Conservation (phyloP, 495 filamentous ascomycete genomes). For the Penicillium turbatum region DNA sequence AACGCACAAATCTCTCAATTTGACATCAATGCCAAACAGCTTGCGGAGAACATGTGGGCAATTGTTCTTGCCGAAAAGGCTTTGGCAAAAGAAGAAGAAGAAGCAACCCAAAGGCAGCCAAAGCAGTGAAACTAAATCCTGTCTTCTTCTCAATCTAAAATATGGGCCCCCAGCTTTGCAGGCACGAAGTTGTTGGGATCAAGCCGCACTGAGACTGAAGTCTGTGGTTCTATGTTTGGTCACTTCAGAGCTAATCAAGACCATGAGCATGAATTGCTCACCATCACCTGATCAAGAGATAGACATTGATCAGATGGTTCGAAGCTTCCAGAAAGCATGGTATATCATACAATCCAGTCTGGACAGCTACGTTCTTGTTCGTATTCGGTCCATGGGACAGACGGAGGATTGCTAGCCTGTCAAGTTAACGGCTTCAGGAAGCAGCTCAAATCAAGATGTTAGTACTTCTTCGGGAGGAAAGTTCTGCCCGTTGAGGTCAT, state of each 20-base stretch:
- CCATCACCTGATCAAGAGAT: not conserved
- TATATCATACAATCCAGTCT: not conserved
- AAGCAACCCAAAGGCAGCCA: conserved; percentile 17
- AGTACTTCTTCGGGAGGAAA: not conserved
- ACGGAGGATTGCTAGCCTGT: not conserved
- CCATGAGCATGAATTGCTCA: not conserved
- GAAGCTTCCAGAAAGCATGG: not conserved
- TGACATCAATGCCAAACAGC: conserved; percentile 26
- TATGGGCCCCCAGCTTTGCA: not conserved
- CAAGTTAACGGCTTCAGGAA: not conserved
- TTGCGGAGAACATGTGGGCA: conserved; percentile 40
- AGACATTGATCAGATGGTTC: not conserved
- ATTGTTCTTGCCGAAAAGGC: conserved; percentile 41
- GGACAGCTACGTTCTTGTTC: not conserved
- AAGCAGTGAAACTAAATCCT: conserved; percentile 1
- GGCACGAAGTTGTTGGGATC: not conserved
- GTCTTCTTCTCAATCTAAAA: not conserved
- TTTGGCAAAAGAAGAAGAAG: conserved; percentile 31
- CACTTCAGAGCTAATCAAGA: not conserved
- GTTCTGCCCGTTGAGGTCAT: not conserved
- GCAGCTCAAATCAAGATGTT: not conserved
- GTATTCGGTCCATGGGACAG: not conserved
- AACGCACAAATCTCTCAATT: conserved; percentile 18
- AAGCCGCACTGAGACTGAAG: not conserved
- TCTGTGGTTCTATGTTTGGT: not conserved